These are phyloP conservation scores for Boletales sp. DNA, from an alignment of 768 basidiomycete genomes.

Conservation along the genomic window DNA sequence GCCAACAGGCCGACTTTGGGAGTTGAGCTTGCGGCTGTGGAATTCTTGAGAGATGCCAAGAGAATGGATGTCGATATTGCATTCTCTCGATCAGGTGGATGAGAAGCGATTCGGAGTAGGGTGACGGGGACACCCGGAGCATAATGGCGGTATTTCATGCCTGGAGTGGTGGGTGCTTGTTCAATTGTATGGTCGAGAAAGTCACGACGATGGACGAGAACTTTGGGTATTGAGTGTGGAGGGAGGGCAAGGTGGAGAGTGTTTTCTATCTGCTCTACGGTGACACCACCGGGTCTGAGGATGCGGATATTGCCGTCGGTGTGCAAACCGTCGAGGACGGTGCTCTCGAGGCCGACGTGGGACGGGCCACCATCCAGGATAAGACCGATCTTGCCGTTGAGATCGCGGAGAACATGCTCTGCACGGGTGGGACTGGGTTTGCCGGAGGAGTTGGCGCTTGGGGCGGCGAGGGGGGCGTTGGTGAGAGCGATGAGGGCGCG, in stretches of 20 bases:
- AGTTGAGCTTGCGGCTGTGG: slow-evolving; percentile 1
- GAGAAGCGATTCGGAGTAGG: slow-evolving; percentile 56
- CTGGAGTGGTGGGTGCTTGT: slow-evolving; percentile 86
- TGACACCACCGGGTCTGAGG: slow-evolving; percentile 87
- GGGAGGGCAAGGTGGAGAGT: slow-evolving; percentile 45
- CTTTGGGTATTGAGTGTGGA: slow-evolving; percentile 43
- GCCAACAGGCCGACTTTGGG: slow-evolving; percentile 65
- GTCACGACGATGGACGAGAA: slow-evolving; percentile 79
- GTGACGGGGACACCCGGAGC: slow-evolving; percentile 86
- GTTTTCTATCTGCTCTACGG: slow-evolving; percentile 79
- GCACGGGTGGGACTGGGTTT: slow-evolving; percentile 92
- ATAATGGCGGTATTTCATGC: slow-evolving; percentile 99
- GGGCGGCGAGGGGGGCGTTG: slow-evolving; percentile 82
- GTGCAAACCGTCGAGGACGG: slow-evolving; percentile 86
- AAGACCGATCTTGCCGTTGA: slow-evolving; percentile 66
- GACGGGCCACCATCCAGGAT: slow-evolving; percentile 94
- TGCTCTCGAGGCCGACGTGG: slow-evolving; percentile 90
- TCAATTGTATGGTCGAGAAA: slow-evolving; percentile 69
- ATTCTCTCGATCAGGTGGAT: slow-evolving; percentile 32
- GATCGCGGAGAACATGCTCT: slow-evolving; percentile 77
- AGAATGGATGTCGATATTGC: slow-evolving; percentile 34
- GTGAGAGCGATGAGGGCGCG: slow-evolving; percentile 79
- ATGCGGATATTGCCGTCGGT: slow-evolving; percentile 74
- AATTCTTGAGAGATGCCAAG: slow-evolving; percentile 40
- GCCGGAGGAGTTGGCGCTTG: slow-evolving; percentile 92